Conservation (phyloP, 176 grass and related monocot species). For the Raddia distichophylla region DNA sequence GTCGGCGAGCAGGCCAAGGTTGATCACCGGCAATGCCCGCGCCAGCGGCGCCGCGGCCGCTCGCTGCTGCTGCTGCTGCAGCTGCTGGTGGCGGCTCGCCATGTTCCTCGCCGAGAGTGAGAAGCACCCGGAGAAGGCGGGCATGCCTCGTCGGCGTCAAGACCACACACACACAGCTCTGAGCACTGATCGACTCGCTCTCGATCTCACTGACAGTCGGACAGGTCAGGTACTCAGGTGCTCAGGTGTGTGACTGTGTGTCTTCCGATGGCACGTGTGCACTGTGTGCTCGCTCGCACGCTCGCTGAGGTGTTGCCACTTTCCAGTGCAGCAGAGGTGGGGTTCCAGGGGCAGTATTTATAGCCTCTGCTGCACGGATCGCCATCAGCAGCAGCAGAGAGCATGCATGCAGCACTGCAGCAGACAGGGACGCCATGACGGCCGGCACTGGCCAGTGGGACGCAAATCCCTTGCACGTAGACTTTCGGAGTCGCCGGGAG, state of each 20-base stretch:
- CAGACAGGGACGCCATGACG: neutral
- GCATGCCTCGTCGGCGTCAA: slow-evolving; percentile 22
- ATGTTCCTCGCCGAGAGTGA: neutral
- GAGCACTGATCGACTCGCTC: too few species aligned
- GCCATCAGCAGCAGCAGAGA: neutral
- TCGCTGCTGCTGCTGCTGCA: too few species aligned
- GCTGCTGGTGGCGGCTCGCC: neutral
- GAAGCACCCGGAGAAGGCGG: slow-evolving; percentile 10
- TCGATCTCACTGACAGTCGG: too few species aligned
- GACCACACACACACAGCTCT: too few species aligned
- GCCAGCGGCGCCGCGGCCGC: neutral
- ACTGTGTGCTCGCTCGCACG: neutral
- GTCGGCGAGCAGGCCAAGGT: slow-evolving; percentile 38
- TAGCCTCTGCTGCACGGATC: slow-evolving; percentile 7
- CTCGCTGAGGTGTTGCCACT: neutral
- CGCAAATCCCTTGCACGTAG: slow-evolving; percentile 22
- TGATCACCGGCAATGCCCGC: slow-evolving; percentile 46
- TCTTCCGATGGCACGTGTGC: neutral
- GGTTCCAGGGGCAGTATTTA: slow-evolving; percentile 15
- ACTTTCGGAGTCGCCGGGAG: neutral
- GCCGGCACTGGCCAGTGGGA: neutral
- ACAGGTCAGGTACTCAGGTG: too few species aligned
- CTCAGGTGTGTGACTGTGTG: too few species aligned
- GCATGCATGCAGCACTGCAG: neutral
- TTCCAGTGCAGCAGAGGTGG: neutral